These are phyloP conservation scores for Colletotrichum sp. DNA, from an alignment of 2,329 filamentous ascomycete genomes.

Conservation along the genomic window DNA sequence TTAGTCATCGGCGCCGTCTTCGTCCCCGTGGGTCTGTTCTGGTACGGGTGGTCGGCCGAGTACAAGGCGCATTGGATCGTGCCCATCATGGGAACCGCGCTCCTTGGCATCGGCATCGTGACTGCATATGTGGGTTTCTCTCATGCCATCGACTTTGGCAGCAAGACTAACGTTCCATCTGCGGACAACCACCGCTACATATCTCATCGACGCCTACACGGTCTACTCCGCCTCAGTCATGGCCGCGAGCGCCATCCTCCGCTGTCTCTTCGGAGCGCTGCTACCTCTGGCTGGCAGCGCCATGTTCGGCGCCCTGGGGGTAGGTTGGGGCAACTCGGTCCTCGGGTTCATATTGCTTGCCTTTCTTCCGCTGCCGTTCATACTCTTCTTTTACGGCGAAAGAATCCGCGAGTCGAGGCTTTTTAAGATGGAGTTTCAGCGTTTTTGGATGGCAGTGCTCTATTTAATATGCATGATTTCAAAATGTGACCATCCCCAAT, in stretches of 20 bases:
- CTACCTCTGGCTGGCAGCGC: slow-evolving; percentile 54
- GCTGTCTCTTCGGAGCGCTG: slow-evolving; percentile 52
- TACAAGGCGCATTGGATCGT: slow-evolving; percentile 60
- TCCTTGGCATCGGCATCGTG: slow-evolving; percentile 50
- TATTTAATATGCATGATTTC: too few species aligned
- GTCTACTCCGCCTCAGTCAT: slow-evolving; percentile 67
- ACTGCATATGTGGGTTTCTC: neutral
- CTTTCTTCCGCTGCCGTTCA: slow-evolving; percentile 48
- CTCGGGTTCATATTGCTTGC: slow-evolving; percentile 48
- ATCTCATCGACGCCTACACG: slow-evolving; percentile 59
- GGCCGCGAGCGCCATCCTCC: slow-evolving; percentile 66
- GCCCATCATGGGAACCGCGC: slow-evolving; percentile 60
- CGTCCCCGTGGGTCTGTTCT: slow-evolving; percentile 51
- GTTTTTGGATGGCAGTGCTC: too few species aligned
- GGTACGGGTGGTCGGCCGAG: slow-evolving; percentile 64
- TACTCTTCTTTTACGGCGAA: slow-evolving; percentile 52
- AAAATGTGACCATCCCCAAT: too few species aligned
- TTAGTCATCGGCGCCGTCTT: slow-evolving; percentile 21
- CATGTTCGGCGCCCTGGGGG: slow-evolving; percentile 55
- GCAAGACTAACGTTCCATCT: neutral
- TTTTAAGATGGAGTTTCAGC: neutral
- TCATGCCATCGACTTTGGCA: neutral
- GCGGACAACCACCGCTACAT: slow-evolving; percentile 37
- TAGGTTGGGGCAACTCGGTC: slow-evolving; percentile 57
- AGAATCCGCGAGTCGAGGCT: neutral